phyloP scores from a whole-genome alignment of 192 early-diverging fungal species.

The Jimgerdemannia flammicorona region DNA sequence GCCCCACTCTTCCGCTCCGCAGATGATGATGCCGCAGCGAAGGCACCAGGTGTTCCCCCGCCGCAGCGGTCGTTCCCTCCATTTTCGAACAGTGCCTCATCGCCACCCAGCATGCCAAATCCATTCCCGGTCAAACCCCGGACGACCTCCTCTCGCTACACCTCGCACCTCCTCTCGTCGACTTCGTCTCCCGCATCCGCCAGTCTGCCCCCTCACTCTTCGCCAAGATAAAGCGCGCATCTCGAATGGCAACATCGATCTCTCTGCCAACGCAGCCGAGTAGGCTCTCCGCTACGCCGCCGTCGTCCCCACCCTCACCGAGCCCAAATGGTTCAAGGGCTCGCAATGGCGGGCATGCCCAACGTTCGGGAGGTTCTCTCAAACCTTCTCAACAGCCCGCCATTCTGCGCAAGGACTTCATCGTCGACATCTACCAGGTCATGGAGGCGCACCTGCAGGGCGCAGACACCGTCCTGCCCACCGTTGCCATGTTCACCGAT shows the following conservation, averaged over 20 bases:
- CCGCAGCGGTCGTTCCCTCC: slow-evolving; percentile 34
- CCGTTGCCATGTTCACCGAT: slow-evolving; percentile 88
- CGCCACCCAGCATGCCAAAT: slow-evolving; percentile 72
- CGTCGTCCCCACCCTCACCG: slow-evolving; percentile 95
- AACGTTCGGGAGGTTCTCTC: slow-evolving; percentile 75
- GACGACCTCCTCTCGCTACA: slow-evolving; percentile 67
- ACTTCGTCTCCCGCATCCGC: slow-evolving; percentile 71
- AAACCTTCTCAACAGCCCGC: slow-evolving; percentile 74
- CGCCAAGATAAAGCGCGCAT: slow-evolving; percentile 98
- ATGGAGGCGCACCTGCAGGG: slow-evolving; percentile 92
- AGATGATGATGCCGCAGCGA: not conserved
- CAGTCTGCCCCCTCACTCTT: slow-evolving; percentile 71
- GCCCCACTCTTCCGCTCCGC: slow-evolving; percentile 16
- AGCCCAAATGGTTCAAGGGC: slow-evolving; percentile 99
- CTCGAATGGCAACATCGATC: slow-evolving; percentile 88
- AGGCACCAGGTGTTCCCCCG: slow-evolving; percentile 40
- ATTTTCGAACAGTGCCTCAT: slow-evolving; percentile 80
- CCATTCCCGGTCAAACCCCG: slow-evolving; percentile 67
- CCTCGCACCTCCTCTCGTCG: slow-evolving; percentile 71
- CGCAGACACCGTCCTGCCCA: slow-evolving; percentile 93
- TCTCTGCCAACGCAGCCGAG: slow-evolving; percentile 78
- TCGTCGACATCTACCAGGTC: slow-evolving; percentile 95
- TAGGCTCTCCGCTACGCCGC: slow-evolving; percentile 87
- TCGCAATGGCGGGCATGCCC: slow-evolving; percentile 85
- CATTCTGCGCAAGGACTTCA: slow-evolving; percentile 95